Evolutionary conservation across 768 basidiomycete species (phyloP), one percentile per base, ranked within the genome.

Genomic region (Amanita rubescens): DNA sequence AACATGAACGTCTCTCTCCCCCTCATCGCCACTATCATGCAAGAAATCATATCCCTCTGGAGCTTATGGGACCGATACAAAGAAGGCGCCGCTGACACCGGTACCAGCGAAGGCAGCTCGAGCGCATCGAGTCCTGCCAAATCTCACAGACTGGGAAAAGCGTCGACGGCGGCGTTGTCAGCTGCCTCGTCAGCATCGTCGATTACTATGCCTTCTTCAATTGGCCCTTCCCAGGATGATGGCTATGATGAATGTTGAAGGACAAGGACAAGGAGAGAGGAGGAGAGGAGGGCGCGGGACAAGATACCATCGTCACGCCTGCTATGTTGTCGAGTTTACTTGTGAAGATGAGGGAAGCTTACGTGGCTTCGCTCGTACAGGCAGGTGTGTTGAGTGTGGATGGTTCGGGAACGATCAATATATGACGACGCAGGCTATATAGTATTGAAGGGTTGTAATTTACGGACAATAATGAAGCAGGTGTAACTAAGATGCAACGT

Each of bases 11-110:
- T 97, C 54, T 92, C 86, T 47, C 76, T 94, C 59, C 76, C 87
- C 1, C 77, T 88, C 54, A 71, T 99, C 37, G 81, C 90, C 24
- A 84, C 87, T 37, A 85, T 96, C 61, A 80, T 87, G 0, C 94
- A 97, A 63, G 90, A 98, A 70, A 90, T 98, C 58, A 77, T 97
- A 51, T 81, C 87, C 3, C 69, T 96, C 32, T 98, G 97, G 68
- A 80, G 87, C 4, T 77, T 94, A 0, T 97, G 94, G 92, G 87
- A 89, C 35, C 74, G 80, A 8, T 92, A 91, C 68, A 82, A 81
- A 53, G 86, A 90, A 56, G 81, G 86, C 41, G 71, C 69, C 3
- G 62, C 74, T 2, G 44, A 44, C 34, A 7, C 39, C 20, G 71
- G n/a, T n/a, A n/a, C n/a, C 3, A 61, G n/a, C 67, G 59, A 20